phyloP scores from a whole-genome alignment of 352 stramenopile genomes.

The Globisporangium okanoganense region DNA sequence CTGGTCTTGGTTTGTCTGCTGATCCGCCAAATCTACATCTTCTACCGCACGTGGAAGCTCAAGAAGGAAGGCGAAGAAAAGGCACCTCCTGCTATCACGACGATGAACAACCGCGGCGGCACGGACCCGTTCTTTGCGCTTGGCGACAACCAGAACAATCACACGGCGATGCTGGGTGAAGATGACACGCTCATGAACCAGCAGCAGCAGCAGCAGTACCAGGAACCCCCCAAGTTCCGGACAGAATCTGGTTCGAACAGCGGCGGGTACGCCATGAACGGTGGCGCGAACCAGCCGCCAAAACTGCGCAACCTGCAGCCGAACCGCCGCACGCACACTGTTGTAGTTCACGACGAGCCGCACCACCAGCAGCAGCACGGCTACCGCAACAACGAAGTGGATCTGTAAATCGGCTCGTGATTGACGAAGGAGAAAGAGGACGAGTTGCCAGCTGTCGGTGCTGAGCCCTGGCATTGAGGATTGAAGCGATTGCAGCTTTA shows the following conservation, averaged over 20 bases:
- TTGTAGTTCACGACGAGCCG: slow-evolving; percentile 22
- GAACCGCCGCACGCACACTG: slow-evolving; percentile 18
- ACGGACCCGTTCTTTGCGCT: slow-evolving; percentile 49
- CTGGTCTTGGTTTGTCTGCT: slow-evolving; percentile 78
- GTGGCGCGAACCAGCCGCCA: background rate
- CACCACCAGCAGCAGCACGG: slow-evolving; percentile 3
- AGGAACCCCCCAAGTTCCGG: slow-evolving; percentile 4
- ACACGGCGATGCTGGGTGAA: slow-evolving; percentile 34
- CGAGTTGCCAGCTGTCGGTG: background rate
- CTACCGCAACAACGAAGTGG: slow-evolving; percentile 46
- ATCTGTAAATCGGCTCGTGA: slow-evolving; percentile 18
- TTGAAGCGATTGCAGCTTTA: slow-evolving; percentile 9
- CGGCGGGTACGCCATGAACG: slow-evolving; percentile 1
- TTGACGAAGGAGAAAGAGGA: background rate
- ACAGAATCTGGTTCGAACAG: background rate
- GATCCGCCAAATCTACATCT: slow-evolving; percentile 84
- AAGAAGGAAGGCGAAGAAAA: slow-evolving; percentile 71
- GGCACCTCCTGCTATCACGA: slow-evolving; percentile 25
- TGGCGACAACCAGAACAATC: slow-evolving; percentile 25
- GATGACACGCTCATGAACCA: slow-evolving; percentile 21
- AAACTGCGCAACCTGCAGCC: slow-evolving; percentile 21
- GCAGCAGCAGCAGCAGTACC: slow-evolving; percentile 9
- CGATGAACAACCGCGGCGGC: slow-evolving; percentile 44
- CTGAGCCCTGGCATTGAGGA: background rate
- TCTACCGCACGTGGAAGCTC: slow-evolving; percentile 86